Evolutionary conservation across 78 protist species (phyloP).

Genomic region (Speleostelium caveatum): DNA sequence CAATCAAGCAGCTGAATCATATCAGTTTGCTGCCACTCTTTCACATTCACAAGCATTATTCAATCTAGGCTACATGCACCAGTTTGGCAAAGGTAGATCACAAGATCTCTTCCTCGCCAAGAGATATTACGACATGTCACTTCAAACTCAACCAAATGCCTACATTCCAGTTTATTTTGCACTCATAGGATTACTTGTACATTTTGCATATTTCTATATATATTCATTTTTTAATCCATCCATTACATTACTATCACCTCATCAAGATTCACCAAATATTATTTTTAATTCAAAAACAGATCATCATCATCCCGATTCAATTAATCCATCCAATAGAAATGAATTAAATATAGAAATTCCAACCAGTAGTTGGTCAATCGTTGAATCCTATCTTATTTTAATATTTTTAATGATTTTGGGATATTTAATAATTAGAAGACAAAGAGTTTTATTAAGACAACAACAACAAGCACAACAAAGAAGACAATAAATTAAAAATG

Average conservation of each 20-base stretch:
- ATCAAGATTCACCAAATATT: not conserved
- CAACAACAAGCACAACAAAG: conserved; percentile 9
- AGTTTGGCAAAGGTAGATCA: conserved; percentile 86
- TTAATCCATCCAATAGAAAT: not conserved
- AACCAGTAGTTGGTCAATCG: no score
- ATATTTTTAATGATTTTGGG: conserved; percentile 22
- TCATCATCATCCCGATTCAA: not conserved
- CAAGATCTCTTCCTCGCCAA: conserved; percentile 91
- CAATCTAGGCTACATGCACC: conserved; percentile 92
- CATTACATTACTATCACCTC: not conserved
- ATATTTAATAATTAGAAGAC: conserved; percentile 60
- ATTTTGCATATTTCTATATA: conserved; percentile 22
- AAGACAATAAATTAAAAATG: not conserved
- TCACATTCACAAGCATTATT: conserved; percentile 86
- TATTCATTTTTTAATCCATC: conserved; percentile 37
- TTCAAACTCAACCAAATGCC: conserved; percentile 59
- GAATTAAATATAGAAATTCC: not conserved
- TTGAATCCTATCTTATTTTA: conserved; percentile 30
- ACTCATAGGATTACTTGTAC: conserved; percentile 54
- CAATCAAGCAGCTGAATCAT: conserved; percentile 78
- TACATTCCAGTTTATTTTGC: conserved; percentile 83
- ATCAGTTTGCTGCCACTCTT: conserved; percentile 68
- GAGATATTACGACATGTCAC: conserved; percentile 90
- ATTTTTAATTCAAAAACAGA: not conserved
- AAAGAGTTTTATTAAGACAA: conserved; percentile 31